Evolutionary conservation across 305 asterid genomes (phyloP), one percentile per base, ranked within the genome.

Genomic region (Solanum hybrid): DNA sequence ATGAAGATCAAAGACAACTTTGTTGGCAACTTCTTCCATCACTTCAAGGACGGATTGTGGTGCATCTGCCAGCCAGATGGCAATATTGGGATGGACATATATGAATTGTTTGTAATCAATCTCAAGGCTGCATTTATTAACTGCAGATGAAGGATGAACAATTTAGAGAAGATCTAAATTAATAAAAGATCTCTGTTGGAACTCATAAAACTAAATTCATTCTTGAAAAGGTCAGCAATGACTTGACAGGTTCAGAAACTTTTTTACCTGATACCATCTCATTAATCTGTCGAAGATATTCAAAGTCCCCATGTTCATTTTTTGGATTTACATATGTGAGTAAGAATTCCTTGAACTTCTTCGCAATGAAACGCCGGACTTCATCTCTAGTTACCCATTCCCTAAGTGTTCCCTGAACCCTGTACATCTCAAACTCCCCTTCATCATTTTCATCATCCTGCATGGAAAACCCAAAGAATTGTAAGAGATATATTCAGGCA

Each of bases 381-480:
- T 97, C 99, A 96, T 97, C 98, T 90, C 99, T 95, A 86, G 98
- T 96, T 87, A 97, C 97, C 99, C 98, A 96, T 91, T 97, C 98
- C 92, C 98, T 94, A 45, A 95, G 95, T 78, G 99, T 95, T 88
- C 98, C 98, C 92, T 95, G 98, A 90, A 97, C 98, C 89, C 93
- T 93, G 90, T 97, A 95, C 98, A 96, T 94, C 88, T 96, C 99
- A 95, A 91, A 92, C 90, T 95, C 99, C 24, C 93, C 96, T 89
- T 95, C 98, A 69, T 95, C 99, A 78, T 96, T 94, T 79, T 97
- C 99, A 8, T 95, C 99, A 36, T 96, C 99, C 99, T 95, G 88
- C 37, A 56, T 29, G 77, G 87, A 88, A 82, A 87, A 60, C 19
- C 89, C 89, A 42, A 82, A 71, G 42, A 37, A 85, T 71, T 88